Percentiles rank a stretch among this genome's conserved stretches.
phyloP scores from a whole-genome alignment of 1,284 basidiomycete genomes.

The Marasmius fiardii region DNA sequence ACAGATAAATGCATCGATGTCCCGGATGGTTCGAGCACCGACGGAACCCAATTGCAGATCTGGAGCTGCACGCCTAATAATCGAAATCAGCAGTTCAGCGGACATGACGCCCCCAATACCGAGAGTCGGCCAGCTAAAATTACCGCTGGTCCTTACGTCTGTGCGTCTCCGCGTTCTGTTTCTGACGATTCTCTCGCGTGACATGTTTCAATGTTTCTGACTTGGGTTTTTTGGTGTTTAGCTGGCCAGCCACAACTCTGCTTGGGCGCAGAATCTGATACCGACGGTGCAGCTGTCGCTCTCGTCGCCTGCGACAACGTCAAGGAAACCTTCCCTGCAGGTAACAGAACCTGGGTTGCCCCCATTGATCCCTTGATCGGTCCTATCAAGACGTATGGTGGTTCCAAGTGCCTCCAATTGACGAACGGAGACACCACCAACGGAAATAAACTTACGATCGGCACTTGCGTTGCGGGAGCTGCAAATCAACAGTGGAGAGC shows the following conservation, averaged over 20 bases:
- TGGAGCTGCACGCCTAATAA: neutral
- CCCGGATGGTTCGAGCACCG: neutral
- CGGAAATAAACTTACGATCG: neutral
- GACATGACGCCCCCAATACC: neutral
- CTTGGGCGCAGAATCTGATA: neutral
- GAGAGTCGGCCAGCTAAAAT: neutral
- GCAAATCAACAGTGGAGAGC: neutral
- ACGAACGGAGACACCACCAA: neutral
- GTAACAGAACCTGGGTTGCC: neutral
- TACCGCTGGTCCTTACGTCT: too few relatives aligned
- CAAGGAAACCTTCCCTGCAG: neutral
- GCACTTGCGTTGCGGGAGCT: neutral
- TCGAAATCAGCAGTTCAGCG: neutral
- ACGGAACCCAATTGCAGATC: neutral
- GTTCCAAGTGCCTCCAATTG: neutral
- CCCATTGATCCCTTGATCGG: neutral
- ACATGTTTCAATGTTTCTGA: too few relatives aligned
- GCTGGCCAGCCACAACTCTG: neutral
- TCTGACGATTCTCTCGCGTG: too few relatives aligned
- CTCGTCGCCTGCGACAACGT: neutral
- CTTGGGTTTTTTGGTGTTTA: neutral
- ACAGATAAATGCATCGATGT: neutral
- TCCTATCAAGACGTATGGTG: neutral
- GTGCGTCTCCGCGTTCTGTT: too few relatives aligned
- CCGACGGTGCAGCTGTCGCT: neutral